A percentile compares a stretch with the other conserved stretches of the same genome.
These are phyloP conservation scores for Cercospora brassicicola DNA, from an alignment of 2,329 filamentous ascomycete species.

Conservation along the genomic window DNA sequence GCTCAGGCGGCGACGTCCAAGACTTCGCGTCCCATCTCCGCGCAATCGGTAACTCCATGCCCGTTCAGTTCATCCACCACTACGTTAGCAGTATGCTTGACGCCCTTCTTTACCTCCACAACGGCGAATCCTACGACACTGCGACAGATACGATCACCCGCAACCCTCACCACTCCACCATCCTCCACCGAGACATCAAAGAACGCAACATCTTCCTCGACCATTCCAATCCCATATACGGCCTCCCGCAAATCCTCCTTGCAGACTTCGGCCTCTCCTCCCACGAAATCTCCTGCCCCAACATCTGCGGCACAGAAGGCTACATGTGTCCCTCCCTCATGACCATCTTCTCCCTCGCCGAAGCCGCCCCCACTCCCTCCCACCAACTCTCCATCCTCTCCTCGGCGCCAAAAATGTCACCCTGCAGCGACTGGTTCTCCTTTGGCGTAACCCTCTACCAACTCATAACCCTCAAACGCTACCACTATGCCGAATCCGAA, in stretches of 20 bases:
- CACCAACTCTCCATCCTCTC: neutral
- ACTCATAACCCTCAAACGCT: constrained; percentile 9
- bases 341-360: neutral
- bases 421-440: neutral
- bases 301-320: constrained; percentile 7
- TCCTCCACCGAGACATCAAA: constrained; percentile 18
- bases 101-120: constrained; percentile 29
- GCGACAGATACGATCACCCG: neutral
- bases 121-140: constrained; percentile 12
- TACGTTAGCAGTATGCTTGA: constrained; percentile 25
- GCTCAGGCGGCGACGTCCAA: constrained; percentile 25
- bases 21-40: constrained; percentile 16
- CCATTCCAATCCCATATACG: neutral
- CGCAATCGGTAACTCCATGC: neutral
- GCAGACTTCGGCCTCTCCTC: constrained; percentile 18
- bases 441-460: constrained; percentile 23
- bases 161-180: neutral
- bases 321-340: neutral
- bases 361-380: neutral
- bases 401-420: neutral
- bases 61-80: constrained; percentile 27
- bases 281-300: neutral
- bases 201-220: constrained; percentile 15
- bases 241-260: constrained; percentile 12
- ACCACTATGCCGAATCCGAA: neutral